Percentiles rank a stretch among this genome's conserved stretches.
Evolutionary conservation across 805 yeast species (phyloP).

Genomic region (Yamadazyma endophytica): DNA sequence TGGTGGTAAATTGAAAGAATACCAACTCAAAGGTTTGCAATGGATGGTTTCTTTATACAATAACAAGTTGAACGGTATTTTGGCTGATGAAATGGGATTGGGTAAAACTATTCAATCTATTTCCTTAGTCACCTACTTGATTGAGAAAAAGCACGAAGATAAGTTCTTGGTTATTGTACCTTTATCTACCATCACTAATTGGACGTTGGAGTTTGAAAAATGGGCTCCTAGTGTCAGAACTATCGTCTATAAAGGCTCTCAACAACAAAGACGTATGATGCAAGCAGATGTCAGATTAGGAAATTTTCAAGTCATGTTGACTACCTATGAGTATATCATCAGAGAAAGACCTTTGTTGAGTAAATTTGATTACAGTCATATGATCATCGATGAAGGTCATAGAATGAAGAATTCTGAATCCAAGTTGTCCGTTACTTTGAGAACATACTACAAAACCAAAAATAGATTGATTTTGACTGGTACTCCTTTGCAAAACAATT

Average conservation of each 20-base stretch:
- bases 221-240: constrained; percentile 82
- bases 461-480: constrained; percentile 81
- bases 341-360: constrained; percentile 68
- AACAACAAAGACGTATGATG: constrained; percentile 62
- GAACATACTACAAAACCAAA: constrained; percentile 68
- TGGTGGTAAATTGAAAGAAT: constrained; percentile 78
- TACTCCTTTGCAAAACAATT: constrained; percentile 80
- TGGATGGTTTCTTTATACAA: constrained; percentile 66
- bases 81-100: constrained; percentile 67
- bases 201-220: constrained; percentile 82
- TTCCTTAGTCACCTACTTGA: constrained; percentile 66
- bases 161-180: constrained; percentile 82
- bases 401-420: constrained; percentile 80
- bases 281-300: constrained; percentile 63
- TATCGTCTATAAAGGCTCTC: constrained; percentile 75
- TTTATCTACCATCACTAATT: constrained; percentile 75
- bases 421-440: constrained; percentile 66
- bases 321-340: constrained; percentile 79
- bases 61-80: constrained; percentile 58
- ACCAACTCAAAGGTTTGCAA: constrained; percentile 61
- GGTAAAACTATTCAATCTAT: constrained; percentile 76
- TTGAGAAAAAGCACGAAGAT: constrained; percentile 63
- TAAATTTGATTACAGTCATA: constrained; percentile 74
- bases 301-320: constrained; percentile 69
- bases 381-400: constrained; percentile 91